Evolutionary conservation across 345 rosid species (phyloP).

Genomic region (Syzygium aqueum): DNA sequence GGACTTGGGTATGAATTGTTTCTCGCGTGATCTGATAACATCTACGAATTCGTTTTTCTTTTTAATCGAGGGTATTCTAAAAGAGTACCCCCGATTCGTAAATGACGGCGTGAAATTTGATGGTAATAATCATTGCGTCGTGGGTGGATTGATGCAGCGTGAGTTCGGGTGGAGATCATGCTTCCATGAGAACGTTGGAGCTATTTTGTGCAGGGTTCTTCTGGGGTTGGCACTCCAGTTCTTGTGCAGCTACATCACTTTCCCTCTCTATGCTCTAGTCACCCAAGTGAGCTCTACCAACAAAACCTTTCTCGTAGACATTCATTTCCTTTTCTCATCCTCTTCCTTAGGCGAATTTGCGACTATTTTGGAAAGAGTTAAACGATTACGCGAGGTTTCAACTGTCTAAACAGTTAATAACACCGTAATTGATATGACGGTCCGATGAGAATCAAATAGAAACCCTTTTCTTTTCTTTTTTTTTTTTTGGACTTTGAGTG

Average conservation of each 20-base stretch:
- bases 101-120: background rate
- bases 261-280: slow-evolving; percentile 48
- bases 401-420: background rate
- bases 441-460: background rate
- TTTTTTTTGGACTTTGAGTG: background rate
- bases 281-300: slow-evolving; percentile 35
- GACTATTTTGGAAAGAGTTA: background rate
- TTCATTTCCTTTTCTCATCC: background rate
- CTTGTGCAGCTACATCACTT: slow-evolving; percentile 47
- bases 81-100: background rate
- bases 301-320: background rate
- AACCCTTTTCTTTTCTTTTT: background rate
- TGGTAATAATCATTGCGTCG: background rate
- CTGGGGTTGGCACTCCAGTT: slow-evolving; percentile 32
- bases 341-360: background rate
- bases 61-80: background rate
- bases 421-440: background rate
- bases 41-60: background rate
- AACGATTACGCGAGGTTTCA: background rate
- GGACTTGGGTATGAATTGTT: slow-evolving; percentile 26
- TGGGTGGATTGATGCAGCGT: slow-evolving; percentile 8
- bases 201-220: slow-evolving; percentile 14
- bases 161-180: slow-evolving; percentile 31
- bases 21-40: background rate
- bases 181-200: slow-evolving; percentile 25